These are phyloP conservation scores for Fraxinus paxiana DNA, from an alignment of 305 asterid species.

Conservation along the genomic window DNA sequence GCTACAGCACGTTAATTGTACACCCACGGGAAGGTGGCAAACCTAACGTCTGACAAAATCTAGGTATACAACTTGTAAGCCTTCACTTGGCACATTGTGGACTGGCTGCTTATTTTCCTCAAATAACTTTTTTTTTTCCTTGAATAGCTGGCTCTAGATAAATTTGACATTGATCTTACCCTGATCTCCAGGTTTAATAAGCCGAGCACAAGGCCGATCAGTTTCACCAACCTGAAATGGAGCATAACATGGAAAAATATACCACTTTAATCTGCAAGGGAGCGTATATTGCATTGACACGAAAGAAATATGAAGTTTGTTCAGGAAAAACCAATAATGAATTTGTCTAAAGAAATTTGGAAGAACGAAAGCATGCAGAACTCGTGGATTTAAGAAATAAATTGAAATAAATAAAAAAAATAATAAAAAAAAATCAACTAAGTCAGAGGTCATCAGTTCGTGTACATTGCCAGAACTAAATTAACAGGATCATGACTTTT, in stretches of 20 bases:
- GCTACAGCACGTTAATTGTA: background rate
- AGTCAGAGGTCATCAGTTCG: background rate
- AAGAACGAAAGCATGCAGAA: background rate
- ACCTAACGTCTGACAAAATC: constrained; percentile 1
- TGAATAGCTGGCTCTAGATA: background rate
- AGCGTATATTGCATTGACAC: background rate
- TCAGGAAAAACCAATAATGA: background rate
- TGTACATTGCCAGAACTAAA: background rate
- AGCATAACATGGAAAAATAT: background rate
- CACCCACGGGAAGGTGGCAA: background rate
- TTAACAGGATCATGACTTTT: background rate
- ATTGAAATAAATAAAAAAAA: background rate
- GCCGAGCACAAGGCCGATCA: constrained; percentile 38
- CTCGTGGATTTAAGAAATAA: background rate
- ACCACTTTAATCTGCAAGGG: background rate
- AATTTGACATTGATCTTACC: constrained; percentile 37
- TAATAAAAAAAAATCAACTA: background rate
- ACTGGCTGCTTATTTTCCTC: constrained; percentile 5
- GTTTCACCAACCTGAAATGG: constrained; percentile 40
- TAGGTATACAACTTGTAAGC: background rate
- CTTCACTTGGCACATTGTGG: background rate
- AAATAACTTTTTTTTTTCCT: background rate
- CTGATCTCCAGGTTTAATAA: constrained; percentile 43
- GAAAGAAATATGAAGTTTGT: background rate
- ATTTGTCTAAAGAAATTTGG: background rate